phyloP scores from a whole-genome alignment of 83 land plant genomes.

The Isoetes engelmannii region DNA sequence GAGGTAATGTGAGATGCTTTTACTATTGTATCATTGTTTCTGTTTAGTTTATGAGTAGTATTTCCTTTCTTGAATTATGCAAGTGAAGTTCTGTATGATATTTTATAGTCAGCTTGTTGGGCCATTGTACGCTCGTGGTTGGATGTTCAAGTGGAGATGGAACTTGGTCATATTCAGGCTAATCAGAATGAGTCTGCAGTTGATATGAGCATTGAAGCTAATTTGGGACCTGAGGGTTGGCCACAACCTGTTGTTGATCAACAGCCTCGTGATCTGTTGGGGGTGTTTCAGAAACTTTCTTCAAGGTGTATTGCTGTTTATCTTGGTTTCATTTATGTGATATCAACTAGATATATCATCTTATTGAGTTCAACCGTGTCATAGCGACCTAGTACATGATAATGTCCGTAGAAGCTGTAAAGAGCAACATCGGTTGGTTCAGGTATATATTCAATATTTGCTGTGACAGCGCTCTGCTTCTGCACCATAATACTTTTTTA shows the following conservation, averaged over 20 bases:
- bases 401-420: conserved; percentile 74
- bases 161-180: conserved; percentile 34
- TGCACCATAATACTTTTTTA: background rate
- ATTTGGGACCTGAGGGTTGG: conserved; percentile 70
- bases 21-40: conserved; percentile 4
- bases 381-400: conserved; percentile 77
- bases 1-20: conserved; percentile 45
- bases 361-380: background rate
- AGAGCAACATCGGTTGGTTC: conserved; percentile 89
- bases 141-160: conserved; percentile 73
- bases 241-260: conserved; percentile 88
- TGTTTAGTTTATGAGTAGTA: background rate
- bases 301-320: conserved; percentile 43
- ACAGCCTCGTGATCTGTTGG: conserved; percentile 72
- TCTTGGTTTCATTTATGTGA: background rate
- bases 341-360: background rate
- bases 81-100: background rate
- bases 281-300: conserved; percentile 91
- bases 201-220: conserved; percentile 20
- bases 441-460: conserved; percentile 36
- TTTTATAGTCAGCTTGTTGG: conserved; percentile 87
- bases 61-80: background rate
- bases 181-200: conserved; percentile 29
- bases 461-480: background rate
- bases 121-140: conserved; percentile 93